phyloP scores from a whole-genome alignment of 1,284 basidiomycete species.

The Austropuccinia psidii region DNA sequence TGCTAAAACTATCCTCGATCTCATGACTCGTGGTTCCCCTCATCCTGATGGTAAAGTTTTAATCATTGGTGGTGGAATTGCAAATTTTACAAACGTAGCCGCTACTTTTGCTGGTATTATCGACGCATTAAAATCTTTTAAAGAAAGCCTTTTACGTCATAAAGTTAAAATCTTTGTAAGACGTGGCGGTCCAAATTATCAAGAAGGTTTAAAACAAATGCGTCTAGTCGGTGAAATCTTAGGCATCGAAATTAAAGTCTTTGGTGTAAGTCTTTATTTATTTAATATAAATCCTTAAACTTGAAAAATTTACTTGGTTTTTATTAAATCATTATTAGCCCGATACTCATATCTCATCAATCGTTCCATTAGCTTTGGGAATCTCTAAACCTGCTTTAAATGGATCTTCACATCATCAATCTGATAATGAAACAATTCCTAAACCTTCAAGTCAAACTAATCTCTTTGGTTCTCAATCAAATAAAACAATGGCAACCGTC shows the following conservation, averaged over 20 bases:
- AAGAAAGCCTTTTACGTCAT: conserved; percentile 72
- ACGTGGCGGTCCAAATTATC: conserved; percentile 98
- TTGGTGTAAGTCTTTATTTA: conserved; percentile 24
- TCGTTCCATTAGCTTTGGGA: conserved; percentile 93
- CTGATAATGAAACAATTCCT: neutral
- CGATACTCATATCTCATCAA: conserved; percentile 96
- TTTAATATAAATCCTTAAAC: no score
- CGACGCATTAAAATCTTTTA: conserved; percentile 88
- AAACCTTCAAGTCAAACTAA: conserved; percentile 18
- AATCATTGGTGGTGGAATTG: conserved; percentile 99
- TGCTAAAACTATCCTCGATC: conserved; percentile 94
- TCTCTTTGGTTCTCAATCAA: conserved; percentile 44
- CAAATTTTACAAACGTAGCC: conserved; percentile 99
- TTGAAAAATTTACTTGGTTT: neutral
- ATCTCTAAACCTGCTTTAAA: conserved; percentile 54
- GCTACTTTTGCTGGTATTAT: conserved; percentile 99
- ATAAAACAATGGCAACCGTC: conserved; percentile 38
- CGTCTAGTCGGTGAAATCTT: conserved; percentile 93
- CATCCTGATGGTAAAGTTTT: conserved; percentile 87
- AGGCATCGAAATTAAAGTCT: conserved; percentile 79
- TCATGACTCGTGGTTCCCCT: conserved; percentile 84
- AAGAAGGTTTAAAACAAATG: conserved; percentile 99
- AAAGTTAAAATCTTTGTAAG: conserved; percentile 89
- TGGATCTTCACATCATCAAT: conserved; percentile 35
- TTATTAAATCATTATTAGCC: conserved; percentile 64